Evolutionary conservation across 495 filamentous ascomycete genomes (phyloP), one percentile per base, ranked within the genome.

Genomic region (Saxophila tyrrhenica): DNA sequence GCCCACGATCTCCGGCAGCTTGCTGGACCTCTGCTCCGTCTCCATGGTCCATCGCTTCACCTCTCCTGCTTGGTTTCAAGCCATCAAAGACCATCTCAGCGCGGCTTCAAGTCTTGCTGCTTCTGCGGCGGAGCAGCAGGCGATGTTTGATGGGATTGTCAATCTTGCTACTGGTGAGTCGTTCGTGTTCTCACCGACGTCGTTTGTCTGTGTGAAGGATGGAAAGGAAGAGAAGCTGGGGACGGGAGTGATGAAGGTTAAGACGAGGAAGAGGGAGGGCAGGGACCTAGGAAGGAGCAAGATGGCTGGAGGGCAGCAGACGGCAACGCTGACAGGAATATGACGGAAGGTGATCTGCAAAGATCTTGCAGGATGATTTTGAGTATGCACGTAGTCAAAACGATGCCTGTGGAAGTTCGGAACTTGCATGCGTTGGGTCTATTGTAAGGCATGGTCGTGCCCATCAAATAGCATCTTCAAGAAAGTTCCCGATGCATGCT

Each of bases 1-100:
- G 57, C 87, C 87, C 0, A 89, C 85, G 0, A 78, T 91, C 39
- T 83, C 82, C 0, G 77, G 79, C 0, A 67, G 69, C 22, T 75
- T 91, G 1, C 70, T 91, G 0, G 83, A 83, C 54, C 73, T 91
- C 7, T 87, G 79, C 64, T 82, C 77, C n/a, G 70, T 83, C 19
- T 86, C 82, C 0, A 76, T 91, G 52, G 78, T 90, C 0, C 87
- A 92, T 63, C 73, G 82, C 15, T 90, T 90, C 59, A 80, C 75
- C 0, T 84, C 78, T 1, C 85, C 85, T 0, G 77, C 77, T 7
- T 91, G 86, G 87, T 66, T 85, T 35, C 62, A 53, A 0, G 65
- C 72, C n/a, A 71, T 90, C 50, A 69, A 73, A n/a, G 67, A 69
- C 2, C 84, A 89, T 64, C 55, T 91, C 0, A 82, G 52, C 3